Evolutionary conservation across 2,329 filamentous ascomycete species (phyloP).

Genomic region (Arthroderma sp.): DNA sequence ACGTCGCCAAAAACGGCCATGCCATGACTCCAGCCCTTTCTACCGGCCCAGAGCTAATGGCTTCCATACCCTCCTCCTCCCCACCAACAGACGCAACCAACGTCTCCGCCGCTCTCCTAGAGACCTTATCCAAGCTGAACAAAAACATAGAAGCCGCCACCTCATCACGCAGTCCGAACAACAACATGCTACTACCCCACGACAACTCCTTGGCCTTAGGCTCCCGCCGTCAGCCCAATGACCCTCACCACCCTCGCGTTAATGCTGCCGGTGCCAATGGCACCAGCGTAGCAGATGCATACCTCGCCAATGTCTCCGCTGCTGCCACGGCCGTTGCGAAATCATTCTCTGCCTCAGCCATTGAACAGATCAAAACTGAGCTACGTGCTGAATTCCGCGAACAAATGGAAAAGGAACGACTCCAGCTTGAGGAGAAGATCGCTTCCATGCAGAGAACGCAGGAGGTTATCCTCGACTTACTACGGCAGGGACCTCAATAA

Average conservation of each 20-base stretch:
- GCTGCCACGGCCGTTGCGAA: background rate
- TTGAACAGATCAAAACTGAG: constrained; percentile 21
- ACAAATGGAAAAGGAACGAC: constrained; percentile 22
- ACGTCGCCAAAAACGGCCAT: background rate
- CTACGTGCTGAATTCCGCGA: constrained; percentile 20
- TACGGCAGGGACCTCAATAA: constrained; percentile 22
- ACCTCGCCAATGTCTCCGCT: background rate
- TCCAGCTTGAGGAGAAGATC: constrained; percentile 22
- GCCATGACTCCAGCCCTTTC: constrained; percentile 2
- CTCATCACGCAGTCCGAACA: constrained; percentile 6
- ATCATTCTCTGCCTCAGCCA: constrained; percentile 4
- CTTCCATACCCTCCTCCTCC: constrained; percentile 10
- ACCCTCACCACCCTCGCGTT: background rate
- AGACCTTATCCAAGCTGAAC: constrained; percentile 26
- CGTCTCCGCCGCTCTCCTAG: constrained; percentile 23
- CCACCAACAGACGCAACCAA: constrained; percentile 10
- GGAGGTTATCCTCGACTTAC: constrained; percentile 29
- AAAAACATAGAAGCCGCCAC: constrained; percentile 22
- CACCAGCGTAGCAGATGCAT: constrained; percentile 1
- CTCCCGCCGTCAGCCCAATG: background rate
- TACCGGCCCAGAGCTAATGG: constrained; percentile 1
- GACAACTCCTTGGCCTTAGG: constrained; percentile 1
- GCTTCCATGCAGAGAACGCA: constrained; percentile 28
- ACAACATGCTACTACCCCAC: constrained; percentile 14
- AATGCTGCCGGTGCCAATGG: background rate